Evolutionary conservation across 192 early-diverging fungal genomes (phyloP), one percentile per base, ranked within the genome.

Genomic region (Geranomyces variabilis): DNA sequence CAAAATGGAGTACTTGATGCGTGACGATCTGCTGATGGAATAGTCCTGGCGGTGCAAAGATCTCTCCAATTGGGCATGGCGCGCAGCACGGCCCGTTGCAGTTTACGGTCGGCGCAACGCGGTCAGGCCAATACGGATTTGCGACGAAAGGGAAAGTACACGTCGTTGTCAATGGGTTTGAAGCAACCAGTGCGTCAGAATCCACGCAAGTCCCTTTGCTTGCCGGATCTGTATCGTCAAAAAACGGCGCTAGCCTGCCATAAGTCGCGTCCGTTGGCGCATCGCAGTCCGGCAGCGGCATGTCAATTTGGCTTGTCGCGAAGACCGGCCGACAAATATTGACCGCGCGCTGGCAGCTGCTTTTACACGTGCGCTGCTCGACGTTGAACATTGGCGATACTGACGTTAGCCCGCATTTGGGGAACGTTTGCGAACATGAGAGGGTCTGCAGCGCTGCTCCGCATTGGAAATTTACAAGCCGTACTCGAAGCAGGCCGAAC

Each of bases 1-100:
- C 43, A 0, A 62, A 41, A 46, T 68, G 67, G n/a, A 56, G 15
- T 15, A 70, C 65, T 24, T 69, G 74, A 45, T 68, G 67, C 29
- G 49, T 53, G 19, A 28, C 12, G 56, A 75, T 47, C 30, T 59
- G 49, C 22, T 46, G 28, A 17, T 70, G 36, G 66, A 69, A 75
- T 9, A 31, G 17, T 2, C 67, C 67, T 10, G 57, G 58, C 21
- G 66, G 67, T 28, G 45, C 31, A 46, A 75, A 28, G 33, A 61
- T n/a, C 21, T 70, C 59, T 30, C 60, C 66, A 0, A 69, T 51
- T 0, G 74, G 74, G 31, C 74, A 75, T 15, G 74, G 74, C 17
- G 47, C 59, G 51, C 74, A 75, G 74, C 74, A 75, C 14, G 63
- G 56, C 12, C 72, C 65, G 53, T 67, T 51, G 56, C 72, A 70